phyloP scores from a whole-genome alignment of 495 filamentous ascomycete species.

The Aspergillus bridgeri region DNA sequence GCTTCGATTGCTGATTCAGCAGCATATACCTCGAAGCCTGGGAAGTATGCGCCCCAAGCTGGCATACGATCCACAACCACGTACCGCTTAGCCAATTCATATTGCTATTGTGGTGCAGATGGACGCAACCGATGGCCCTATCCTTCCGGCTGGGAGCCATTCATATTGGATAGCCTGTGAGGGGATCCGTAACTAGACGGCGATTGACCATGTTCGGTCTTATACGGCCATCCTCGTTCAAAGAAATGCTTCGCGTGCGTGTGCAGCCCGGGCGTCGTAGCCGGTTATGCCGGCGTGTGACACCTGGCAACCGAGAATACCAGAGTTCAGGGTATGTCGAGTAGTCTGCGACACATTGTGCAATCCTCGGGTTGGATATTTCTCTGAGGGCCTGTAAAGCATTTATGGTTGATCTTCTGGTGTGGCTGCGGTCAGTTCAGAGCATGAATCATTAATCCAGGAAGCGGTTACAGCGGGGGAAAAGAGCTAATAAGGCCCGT shows the following conservation, averaged over 20 bases:
- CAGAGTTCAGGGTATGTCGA: neutral
- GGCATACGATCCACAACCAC: neutral
- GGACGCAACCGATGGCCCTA: neutral
- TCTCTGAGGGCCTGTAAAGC: neutral
- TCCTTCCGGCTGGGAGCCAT: neutral
- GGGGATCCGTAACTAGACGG: neutral
- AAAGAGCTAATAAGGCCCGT: neutral
- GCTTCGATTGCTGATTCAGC: neutral
- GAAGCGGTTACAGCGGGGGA: neutral
- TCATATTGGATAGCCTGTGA: neutral
- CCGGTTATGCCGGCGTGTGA: neutral
- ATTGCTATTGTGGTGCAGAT: neutral
- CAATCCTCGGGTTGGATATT: neutral
- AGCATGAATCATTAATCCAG: neutral
- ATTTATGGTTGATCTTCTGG: slow-evolving; percentile 1
- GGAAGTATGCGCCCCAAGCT: neutral
- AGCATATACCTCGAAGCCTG: neutral
- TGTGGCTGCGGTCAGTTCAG: slow-evolving; percentile 2
- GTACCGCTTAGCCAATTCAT: neutral
- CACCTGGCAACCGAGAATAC: neutral
- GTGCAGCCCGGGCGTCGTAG: neutral
- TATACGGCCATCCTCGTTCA: neutral
- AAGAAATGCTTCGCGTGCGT: too few species aligned
- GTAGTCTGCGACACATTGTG: neutral
- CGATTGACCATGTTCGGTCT: neutral